These are phyloP conservation scores for Aspergillus indologenus DNA, from an alignment of 495 filamentous ascomycete species.

Conservation along the genomic window DNA sequence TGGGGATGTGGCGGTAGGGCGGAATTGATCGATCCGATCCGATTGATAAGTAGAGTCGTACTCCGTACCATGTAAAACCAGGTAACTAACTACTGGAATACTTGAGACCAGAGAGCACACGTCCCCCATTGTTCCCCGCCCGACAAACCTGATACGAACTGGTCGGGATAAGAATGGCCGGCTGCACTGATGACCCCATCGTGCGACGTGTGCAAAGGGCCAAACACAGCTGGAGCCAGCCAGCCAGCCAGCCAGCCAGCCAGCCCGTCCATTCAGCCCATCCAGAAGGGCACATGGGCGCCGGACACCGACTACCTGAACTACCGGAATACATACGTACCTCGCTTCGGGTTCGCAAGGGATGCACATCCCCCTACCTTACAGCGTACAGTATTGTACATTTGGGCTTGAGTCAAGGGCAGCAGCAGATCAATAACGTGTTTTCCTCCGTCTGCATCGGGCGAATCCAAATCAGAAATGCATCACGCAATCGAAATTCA, in stretches of 20 bases:
- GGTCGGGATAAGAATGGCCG: constrained; percentile 1
- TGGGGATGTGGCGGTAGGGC: constrained; percentile 10
- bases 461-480: neutral
- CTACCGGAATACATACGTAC: neutral
- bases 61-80: too few relatives aligned
- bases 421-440: constrained; percentile 5
- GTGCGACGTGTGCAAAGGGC: constrained; percentile 10
- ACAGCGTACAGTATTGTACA: neutral
- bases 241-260: too few relatives aligned
- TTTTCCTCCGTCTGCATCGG: constrained; percentile 1
- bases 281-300: constrained; percentile 3
- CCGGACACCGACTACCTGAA: neutral
- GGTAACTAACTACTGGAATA: too few relatives aligned
- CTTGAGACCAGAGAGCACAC: too few relatives aligned
- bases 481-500: neutral
- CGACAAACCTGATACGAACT: constrained; percentile 1
- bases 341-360: neutral
- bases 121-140: neutral
- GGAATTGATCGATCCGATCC: constrained; percentile 16
- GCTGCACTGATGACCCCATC: constrained; percentile 9
- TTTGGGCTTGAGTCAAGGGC: neutral
- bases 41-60: constrained; percentile 1
- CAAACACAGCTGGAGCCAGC: neutral
- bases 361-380: neutral
- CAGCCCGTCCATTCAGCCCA: neutral